Evolutionary conservation across 1,284 basidiomycete genomes (phyloP).

Genomic region (Ustilago cynodontis): DNA sequence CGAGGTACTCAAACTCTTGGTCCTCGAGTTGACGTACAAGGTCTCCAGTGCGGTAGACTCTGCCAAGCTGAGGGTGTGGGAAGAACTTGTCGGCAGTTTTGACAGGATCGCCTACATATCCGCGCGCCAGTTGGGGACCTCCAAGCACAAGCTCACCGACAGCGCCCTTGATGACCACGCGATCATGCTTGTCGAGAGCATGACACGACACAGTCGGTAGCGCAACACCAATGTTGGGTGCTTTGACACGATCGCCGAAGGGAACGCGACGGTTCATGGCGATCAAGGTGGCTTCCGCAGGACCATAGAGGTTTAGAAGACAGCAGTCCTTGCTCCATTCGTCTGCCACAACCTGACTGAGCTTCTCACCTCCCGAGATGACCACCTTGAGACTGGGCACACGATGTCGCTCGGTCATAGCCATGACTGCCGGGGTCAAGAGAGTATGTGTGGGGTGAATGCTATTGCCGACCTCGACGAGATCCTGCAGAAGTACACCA

Average conservation of each 20-base stretch:
- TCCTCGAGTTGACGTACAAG: conserved; percentile 67
- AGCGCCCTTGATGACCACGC: conserved; percentile 67
- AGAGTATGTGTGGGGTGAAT: conserved; percentile 66
- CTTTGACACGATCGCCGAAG: conserved; percentile 66
- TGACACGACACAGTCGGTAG: conserved; percentile 68
- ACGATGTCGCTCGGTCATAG: conserved; percentile 65
- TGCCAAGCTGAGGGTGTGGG: conserved; percentile 59
- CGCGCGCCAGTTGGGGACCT: conserved; percentile 64
- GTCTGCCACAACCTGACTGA: conserved; percentile 70
- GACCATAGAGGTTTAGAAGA: conserved; percentile 68
- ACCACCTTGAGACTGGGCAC: conserved; percentile 67
- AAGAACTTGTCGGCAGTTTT: conserved; percentile 69
- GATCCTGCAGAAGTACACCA: conserved; percentile 57
- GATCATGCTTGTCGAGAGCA: conserved; percentile 60
- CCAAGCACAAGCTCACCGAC: conserved; percentile 70
- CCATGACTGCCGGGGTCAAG: conserved; percentile 70
- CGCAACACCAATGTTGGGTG: conserved; percentile 70
- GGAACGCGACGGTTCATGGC: conserved; percentile 66
- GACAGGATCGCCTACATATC: conserved; percentile 64
- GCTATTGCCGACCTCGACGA: conserved; percentile 60
- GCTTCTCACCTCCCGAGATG: conserved; percentile 71
- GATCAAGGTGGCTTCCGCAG: conserved; percentile 68
- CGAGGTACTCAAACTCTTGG: conserved; percentile 70
- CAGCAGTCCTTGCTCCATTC: conserved; percentile 69
- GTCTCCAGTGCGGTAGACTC: conserved; percentile 68